Percentiles rank a stretch among this genome's conserved stretches.
Conservation (phyloP, 2,329 filamentous ascomycete species). For the Aspergillus sp. region DNA sequence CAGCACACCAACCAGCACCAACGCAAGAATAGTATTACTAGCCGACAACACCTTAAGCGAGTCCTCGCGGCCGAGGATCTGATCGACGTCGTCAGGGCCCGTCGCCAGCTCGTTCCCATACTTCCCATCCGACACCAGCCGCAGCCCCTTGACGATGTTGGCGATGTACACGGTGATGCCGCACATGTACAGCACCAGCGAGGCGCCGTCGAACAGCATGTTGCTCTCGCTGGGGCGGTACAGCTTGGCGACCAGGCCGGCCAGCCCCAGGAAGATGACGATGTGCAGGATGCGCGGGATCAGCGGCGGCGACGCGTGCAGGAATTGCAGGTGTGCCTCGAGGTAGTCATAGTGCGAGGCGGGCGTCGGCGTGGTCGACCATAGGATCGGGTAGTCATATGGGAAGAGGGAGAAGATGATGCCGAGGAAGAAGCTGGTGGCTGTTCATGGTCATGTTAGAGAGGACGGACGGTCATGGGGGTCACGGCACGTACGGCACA, state of each 20-base stretch:
- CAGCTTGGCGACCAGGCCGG: slow-evolving; percentile 89
- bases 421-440: slow-evolving; percentile 95
- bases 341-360: slow-evolving; percentile 76
- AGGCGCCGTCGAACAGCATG: slow-evolving; percentile 84
- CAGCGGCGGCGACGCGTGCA: slow-evolving; percentile 86
- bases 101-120: slow-evolving; percentile 54
- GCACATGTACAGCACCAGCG: slow-evolving; percentile 72
- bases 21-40: slow-evolving; percentile 91
- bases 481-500: slow-evolving; percentile 70
- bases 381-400: slow-evolving; percentile 64
- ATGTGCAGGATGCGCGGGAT: slow-evolving; percentile 94
- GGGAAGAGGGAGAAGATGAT: slow-evolving; percentile 96
- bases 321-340: slow-evolving; percentile 84
- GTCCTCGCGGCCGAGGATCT: slow-evolving; percentile 79
- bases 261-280: slow-evolving; percentile 81
- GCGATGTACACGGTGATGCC: slow-evolving; percentile 90
- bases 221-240: slow-evolving; percentile 93
- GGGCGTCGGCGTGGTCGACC: slow-evolving; percentile 43
- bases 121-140: slow-evolving; percentile 72
- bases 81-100: slow-evolving; percentile 55
- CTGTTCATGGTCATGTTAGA: slow-evolving; percentile 42
- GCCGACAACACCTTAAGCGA: slow-evolving; percentile 86
- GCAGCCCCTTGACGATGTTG: slow-evolving; percentile 93
- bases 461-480: slow-evolving; percentile 3
- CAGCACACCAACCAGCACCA: slow-evolving; percentile 87